Conservation (phyloP, 345 rosid species). For the Reutealis trisperma region DNA sequence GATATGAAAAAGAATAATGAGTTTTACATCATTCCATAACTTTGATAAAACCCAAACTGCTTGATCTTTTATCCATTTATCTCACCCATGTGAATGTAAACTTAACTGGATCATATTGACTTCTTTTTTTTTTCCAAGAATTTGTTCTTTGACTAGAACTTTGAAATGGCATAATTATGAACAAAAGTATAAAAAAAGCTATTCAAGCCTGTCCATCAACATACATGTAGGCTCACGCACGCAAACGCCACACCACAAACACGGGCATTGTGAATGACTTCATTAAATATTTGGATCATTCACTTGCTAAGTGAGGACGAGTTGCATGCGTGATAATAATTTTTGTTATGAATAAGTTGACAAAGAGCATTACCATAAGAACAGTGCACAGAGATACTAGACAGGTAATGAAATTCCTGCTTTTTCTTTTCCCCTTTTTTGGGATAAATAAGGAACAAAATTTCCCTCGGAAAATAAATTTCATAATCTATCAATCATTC, state of each 20-base stretch:
- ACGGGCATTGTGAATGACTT: background rate
- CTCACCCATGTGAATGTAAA: background rate
- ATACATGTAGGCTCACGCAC: too few species aligned
- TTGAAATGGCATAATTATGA: background rate
- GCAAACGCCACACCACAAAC: background rate
- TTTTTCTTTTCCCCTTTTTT: background rate
- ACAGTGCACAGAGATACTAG: background rate
- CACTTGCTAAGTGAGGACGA: background rate
- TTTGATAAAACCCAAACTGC: background rate
- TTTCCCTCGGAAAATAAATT: background rate
- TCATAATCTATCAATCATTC: background rate
- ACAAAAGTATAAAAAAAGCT: background rate
- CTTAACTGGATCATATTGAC: background rate
- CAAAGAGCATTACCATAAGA: background rate
- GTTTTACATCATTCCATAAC: background rate
- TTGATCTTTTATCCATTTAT: background rate
- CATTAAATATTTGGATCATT: background rate
- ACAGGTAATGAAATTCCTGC: background rate
- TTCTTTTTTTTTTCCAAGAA: background rate
- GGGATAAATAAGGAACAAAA: background rate
- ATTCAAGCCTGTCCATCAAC: background rate
- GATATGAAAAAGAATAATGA: background rate
- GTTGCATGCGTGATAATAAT: background rate
- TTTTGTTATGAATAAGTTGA: background rate
- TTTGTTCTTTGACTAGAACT: too few species aligned